A percentile compares a stretch with the other conserved stretches of the same genome.
These are phyloP conservation scores for Misopates orontium DNA, from an alignment of 257 asterid genomes.

Conservation along the genomic window DNA sequence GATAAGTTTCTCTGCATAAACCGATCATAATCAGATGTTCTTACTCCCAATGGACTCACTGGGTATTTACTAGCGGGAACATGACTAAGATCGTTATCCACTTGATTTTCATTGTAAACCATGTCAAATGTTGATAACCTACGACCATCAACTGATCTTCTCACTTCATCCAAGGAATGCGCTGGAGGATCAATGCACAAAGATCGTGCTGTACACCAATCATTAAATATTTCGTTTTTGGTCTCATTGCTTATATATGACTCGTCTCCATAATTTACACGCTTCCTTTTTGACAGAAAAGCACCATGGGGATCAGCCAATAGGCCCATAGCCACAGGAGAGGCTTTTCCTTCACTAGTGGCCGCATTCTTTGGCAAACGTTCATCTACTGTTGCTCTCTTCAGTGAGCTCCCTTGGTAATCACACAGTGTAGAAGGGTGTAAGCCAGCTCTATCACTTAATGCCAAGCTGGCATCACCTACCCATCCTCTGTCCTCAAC, in stretches of 20 bases:
- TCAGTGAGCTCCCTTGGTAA: constrained; percentile 29
- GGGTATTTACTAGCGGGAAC: constrained; percentile 24
- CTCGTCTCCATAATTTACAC: constrained; percentile 36
- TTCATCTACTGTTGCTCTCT: constrained; percentile 33
- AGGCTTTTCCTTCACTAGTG: constrained; percentile 31
- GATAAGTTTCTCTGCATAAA: constrained; percentile 31
- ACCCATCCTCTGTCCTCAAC: constrained; percentile 34
- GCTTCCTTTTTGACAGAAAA: constrained; percentile 42
- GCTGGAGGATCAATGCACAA: constrained; percentile 3
- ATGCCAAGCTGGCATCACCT: constrained; percentile 30
- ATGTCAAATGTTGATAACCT: constrained; percentile 29
- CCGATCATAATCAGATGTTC: constrained; percentile 34
- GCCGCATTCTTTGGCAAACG: constrained; percentile 30
- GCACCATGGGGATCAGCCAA: constrained; percentile 27
- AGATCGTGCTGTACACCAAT: constrained; percentile 17
- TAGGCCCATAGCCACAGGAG: constrained; percentile 23
- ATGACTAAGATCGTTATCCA: constrained; percentile 18
- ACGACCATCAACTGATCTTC: constrained; percentile 31
- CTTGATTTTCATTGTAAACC: constrained; percentile 30
- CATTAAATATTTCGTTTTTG: constrained; percentile 27
- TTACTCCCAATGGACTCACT: constrained; percentile 28
- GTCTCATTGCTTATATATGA: constrained; percentile 28
- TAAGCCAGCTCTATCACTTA: constrained; percentile 28
- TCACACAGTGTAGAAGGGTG: constrained; percentile 31
- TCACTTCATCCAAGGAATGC: constrained; percentile 35